Base-by-base conservation (phyloP, 805 yeast genomes). In the Myxozyma lipomycoides region DNA sequence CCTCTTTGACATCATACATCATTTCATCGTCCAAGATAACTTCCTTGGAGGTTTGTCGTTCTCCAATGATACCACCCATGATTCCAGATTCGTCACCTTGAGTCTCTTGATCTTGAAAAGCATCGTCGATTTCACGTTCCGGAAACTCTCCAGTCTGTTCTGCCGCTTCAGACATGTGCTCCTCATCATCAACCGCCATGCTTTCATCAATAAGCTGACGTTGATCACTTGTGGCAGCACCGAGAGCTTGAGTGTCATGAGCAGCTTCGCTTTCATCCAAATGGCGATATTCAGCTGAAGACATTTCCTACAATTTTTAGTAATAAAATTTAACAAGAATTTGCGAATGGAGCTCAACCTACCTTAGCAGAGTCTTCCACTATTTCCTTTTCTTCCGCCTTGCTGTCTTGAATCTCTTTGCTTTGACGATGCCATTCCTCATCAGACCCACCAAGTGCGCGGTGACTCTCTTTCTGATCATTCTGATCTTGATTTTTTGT, bases 381-480 rank as follows among this genome's bases (percentile, higher is more conserved):
- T 10, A 25, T 26, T 1, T 41, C 50, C 40, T 38, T 25, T 18
- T 42, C 51, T 10, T 86, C 79, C 57, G 86, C 90, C 12, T 28
- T 12, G 12, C 32, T 28, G 32, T 12, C 12, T 58, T 82, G 75
- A 54, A 93, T 91, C 61, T 89, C 96, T 66, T 86, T 88, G 56
- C 85, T 82, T 61, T 96, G 84, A 64, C 87, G 84, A 65, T 91
- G 95, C 70, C 85, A 91, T 64, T 90, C 96, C 61, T 91, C 86
- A 70, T 90, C 66, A 1, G 95, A 79, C 67, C 90, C 97, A 46
- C 98, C 98, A 12, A 93, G 75, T 64, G 89, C 89, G 65, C 86
- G 86, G 68, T 91, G 73, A 0, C 95, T 81, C 61, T 88, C 70
- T 22, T 66, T 65, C 32, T 62, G 70, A 36, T 64, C 67, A 21